phyloP scores from a whole-genome alignment of 768 basidiomycete genomes.

The Tylopilus sp. region DNA sequence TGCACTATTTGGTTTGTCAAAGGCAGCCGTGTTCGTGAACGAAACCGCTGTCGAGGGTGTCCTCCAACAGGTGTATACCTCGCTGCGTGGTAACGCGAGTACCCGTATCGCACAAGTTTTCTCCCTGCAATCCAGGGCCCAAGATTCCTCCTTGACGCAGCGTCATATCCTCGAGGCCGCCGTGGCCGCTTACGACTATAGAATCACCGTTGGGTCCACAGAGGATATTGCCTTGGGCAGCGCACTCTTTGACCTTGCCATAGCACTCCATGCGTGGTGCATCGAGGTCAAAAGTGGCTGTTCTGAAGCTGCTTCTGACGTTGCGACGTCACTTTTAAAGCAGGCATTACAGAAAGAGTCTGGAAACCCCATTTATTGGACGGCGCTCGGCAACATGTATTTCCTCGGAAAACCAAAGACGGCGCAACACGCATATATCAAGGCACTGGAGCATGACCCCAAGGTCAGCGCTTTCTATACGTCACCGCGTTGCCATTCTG shows the following conservation, averaged over 20 bases:
- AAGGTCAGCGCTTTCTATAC: slow-evolving; percentile 53
- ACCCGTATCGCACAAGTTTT: slow-evolving; percentile 43
- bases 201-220: slow-evolving; percentile 52
- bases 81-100: slow-evolving; percentile 39
- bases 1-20: slow-evolving; percentile 64
- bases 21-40: slow-evolving; percentile 46
- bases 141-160: slow-evolving; percentile 26
- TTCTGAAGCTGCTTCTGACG: slow-evolving; percentile 33
- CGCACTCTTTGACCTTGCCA: slow-evolving; percentile 72
- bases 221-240: slow-evolving; percentile 51
- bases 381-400: slow-evolving; percentile 70
- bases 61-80: slow-evolving; percentile 33
- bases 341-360: slow-evolving; percentile 74
- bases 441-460: slow-evolving; percentile 77
- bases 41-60: slow-evolving; percentile 34
- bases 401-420: slow-evolving; percentile 64
- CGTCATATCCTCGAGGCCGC: slow-evolving; percentile 48
- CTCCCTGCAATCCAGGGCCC: slow-evolving; percentile 25
- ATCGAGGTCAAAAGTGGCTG: slow-evolving; percentile 23
- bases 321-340: slow-evolving; percentile 54
- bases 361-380: slow-evolving; percentile 74
- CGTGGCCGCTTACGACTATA: slow-evolving; percentile 57
- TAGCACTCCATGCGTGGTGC: slow-evolving; percentile 53
- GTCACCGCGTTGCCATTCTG: neutral
- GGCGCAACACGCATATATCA: slow-evolving; percentile 91